A percentile compares a stretch with the other conserved stretches of the same genome.
phyloP scores from a whole-genome alignment of 2,329 filamentous ascomycete species.

The Microcera coccophila region DNA sequence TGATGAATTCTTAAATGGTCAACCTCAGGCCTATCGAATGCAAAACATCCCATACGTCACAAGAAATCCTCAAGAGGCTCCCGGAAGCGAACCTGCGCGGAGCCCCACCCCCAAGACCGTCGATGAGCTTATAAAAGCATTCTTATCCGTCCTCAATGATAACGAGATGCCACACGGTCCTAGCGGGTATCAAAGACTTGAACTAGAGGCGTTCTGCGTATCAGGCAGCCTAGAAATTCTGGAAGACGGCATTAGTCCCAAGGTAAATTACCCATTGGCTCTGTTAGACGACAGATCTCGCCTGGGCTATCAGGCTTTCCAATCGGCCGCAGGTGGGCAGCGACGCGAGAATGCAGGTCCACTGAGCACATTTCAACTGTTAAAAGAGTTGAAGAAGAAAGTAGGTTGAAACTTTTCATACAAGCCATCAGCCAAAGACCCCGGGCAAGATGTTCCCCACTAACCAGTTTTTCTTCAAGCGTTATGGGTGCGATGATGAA shows the following conservation, averaged over 20 bases:
- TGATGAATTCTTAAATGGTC: background rate
- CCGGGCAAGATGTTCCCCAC: background rate
- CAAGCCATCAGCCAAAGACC: too few relatives aligned
- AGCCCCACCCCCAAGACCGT: background rate
- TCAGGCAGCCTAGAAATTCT: background rate
- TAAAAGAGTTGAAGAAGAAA: constrained; percentile 1
- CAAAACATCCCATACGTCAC: background rate
- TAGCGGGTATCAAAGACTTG: background rate
- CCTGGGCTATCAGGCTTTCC: background rate
- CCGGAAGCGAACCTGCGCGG: background rate
- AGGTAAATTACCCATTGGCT: background rate
- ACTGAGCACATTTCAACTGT: background rate
- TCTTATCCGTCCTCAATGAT: background rate
- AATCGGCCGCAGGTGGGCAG: background rate
- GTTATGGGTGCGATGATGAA: constrained; percentile 1
- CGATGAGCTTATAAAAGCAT: constrained; percentile 1
- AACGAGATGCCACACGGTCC: background rate
- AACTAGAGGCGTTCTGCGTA: constrained; percentile 1
- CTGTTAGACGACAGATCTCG: constrained; percentile 4
- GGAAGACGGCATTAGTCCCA: background rate
- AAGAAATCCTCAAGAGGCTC: background rate
- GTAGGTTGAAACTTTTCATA: background rate
- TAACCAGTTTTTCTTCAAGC: background rate
- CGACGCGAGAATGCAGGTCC: background rate
- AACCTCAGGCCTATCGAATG: background rate